phyloP scores from a whole-genome alignment of 148 eudicot genomes.

The Persicaria tinctoria region DNA sequence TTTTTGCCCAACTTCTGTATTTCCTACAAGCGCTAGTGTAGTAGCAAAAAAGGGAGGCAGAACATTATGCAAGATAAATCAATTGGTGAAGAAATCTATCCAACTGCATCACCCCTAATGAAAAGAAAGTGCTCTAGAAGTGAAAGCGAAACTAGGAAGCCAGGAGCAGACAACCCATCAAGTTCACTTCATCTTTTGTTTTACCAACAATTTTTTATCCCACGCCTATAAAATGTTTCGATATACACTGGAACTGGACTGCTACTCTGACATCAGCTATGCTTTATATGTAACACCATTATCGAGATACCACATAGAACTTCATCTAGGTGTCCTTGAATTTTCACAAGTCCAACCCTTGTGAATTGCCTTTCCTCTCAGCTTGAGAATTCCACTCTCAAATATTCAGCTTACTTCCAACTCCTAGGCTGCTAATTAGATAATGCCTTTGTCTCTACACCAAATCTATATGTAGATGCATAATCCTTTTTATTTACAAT shows the following conservation, averaged over 20 bases:
- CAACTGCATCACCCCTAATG: not conserved
- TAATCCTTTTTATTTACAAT: not conserved
- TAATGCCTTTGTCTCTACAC: not conserved
- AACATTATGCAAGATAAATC: not conserved
- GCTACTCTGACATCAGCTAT: not conserved
- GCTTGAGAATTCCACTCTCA: not conserved
- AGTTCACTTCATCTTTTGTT: not conserved
- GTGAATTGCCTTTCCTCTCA: not conserved
- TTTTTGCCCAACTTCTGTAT: not conserved
- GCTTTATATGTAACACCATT: not conserved
- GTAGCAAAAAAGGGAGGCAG: not conserved
- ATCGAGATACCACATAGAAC: not conserved
- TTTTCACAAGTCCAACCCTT: not conserved
- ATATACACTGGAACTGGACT: not conserved
- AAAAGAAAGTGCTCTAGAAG: not conserved
- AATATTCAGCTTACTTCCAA: not conserved
- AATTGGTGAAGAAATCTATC: not conserved
- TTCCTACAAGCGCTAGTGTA: not conserved
- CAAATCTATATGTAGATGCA: not conserved
- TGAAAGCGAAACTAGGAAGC: not conserved
- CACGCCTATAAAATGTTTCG: not conserved
- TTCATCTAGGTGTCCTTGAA: not conserved
- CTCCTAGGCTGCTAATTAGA: not conserved
- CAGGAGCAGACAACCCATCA: not conserved
- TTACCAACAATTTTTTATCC: not conserved